Base-by-base conservation (phyloP, 208 protist species). In the Trypanosoma conorhini region DNA sequence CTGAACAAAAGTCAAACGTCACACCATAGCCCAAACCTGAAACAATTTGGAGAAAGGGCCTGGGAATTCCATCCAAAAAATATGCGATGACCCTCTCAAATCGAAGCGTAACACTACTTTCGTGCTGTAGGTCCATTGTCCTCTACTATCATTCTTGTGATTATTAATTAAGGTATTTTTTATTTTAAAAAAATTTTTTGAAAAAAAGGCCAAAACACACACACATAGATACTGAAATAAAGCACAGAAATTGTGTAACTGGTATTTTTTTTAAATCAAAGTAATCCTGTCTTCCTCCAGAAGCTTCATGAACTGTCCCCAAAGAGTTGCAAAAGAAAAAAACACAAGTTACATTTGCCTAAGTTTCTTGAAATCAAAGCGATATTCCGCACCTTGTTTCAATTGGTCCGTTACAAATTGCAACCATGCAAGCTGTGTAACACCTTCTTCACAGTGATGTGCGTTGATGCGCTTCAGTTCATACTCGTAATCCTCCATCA, bases 401-500 rank as follows among this genome's bases (percentile, higher is more conserved):
- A 97, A 62, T 33, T 97, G 89, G 50, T 95, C 89, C 51, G 84
- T 68, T 50, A 97, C 85, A 86, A 97, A 97, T 61, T 95, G 76
- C 21, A 97, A 79, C 90, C 92, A 97, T 17, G 89, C 89, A 44
- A 97, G 68, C 63, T 97, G 92, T 7, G 79, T 81, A 54, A 95
- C 84, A 21, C 92, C 92, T 56, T 93, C 86, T 60, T 94, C 80
- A 65, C 88, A 94, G 60, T 97, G 92, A 62, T 97, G 92, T 0
- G 82, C 92, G 62, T 90, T 94, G n/a, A 95, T 88, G 33, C 88
- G 79, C 50, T 97, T 97, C 38, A 97, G 64, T 65, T 97, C 92
- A 62, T 97, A 97, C 51, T 97, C 92, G 59, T 94, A 97, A 71
- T 97, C 92, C 51, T 97, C 92, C 67, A 96, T 96, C 79, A 91